A percentile compares a stretch with the other conserved stretches of the same genome.
Conservation (phyloP, 1,284 basidiomycete species). For the Volvariella volvacea region DNA sequence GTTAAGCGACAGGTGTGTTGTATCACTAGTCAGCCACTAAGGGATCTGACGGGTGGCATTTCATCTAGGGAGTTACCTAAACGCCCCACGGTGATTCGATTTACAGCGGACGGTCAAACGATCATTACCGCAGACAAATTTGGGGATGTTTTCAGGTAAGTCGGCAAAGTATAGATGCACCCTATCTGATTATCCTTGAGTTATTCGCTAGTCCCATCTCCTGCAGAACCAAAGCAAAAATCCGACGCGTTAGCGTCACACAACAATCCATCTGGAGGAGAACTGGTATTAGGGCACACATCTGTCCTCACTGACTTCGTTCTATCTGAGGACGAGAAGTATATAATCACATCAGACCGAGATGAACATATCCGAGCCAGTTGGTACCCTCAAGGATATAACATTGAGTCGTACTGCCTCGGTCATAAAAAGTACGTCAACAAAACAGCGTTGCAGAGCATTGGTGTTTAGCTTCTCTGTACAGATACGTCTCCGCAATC, state of each 20-base stretch:
- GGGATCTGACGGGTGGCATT: constrained; percentile 14
- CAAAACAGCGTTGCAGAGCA: constrained; percentile 1
- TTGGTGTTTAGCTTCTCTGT: background rate
- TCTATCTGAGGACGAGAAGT: constrained; percentile 60
- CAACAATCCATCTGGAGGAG: constrained; percentile 68
- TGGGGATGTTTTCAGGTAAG: constrained; percentile 76
- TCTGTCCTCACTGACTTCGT: constrained; percentile 75
- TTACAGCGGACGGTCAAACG: constrained; percentile 51
- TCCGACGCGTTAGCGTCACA: constrained; percentile 49
- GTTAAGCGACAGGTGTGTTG: constrained; percentile 54
- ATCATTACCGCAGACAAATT: constrained; percentile 82
- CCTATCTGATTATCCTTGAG: constrained; percentile 22
- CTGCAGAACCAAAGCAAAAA: constrained; percentile 21
- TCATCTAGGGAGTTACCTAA: constrained; percentile 64
- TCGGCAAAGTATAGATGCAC: constrained; percentile 1
- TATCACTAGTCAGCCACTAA: constrained; percentile 5
- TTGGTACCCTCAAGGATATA: constrained; percentile 78
- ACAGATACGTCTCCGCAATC: constrained; percentile 77
- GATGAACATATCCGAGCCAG: constrained; percentile 94
- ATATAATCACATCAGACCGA: constrained; percentile 81
- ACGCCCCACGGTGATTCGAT: constrained; percentile 58
- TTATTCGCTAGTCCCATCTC: constrained; percentile 38
- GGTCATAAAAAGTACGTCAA: constrained; percentile 71
- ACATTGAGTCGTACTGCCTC: constrained; percentile 80
- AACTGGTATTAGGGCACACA: constrained; percentile 79